Percentiles rank a stretch among this genome's conserved stretches.
phyloP scores from a whole-genome alignment of 441 rosid genomes.

The Erodium texanum region DNA sequence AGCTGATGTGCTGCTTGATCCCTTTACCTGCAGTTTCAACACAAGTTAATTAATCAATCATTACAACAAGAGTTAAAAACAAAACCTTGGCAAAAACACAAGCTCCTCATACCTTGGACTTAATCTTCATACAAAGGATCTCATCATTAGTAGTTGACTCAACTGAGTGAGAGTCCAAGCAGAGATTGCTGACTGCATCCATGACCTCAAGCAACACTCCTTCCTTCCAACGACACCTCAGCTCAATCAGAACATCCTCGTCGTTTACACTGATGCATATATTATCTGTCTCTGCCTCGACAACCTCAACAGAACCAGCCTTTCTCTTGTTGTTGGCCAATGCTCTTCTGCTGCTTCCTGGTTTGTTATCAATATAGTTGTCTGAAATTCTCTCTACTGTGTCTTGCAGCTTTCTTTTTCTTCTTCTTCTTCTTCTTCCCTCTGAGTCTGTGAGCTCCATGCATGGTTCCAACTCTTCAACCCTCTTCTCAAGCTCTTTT shows the following conservation, averaged over 20 bases:
- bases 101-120: constrained; percentile 49
- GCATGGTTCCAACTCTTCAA: constrained; percentile 51
- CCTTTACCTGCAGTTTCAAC: constrained; percentile 44
- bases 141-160: constrained; percentile 62
- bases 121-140: constrained; percentile 50
- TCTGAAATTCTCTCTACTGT: constrained; percentile 52
- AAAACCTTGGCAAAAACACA: not conserved
- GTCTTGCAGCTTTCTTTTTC: constrained; percentile 41
- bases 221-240: constrained; percentile 72
- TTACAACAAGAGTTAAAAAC: not conserved
- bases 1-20: constrained; percentile 31
- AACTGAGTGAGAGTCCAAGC: constrained; percentile 67
- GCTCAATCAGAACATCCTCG: constrained; percentile 50
- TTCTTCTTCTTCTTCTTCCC: constrained; percentile 34
- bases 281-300: constrained; percentile 33
- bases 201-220: constrained; percentile 72
- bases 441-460: constrained; percentile 32
- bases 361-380: constrained; percentile 32
- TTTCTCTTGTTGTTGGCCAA: constrained; percentile 57
- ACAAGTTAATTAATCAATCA: not conserved
- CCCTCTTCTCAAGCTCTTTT: constrained; percentile 53
- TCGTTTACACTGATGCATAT: constrained; percentile 39
- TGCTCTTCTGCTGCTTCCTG: constrained; percentile 16
- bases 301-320: constrained; percentile 32
- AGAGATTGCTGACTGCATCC: constrained; percentile 49